Percentiles rank a stretch among this genome's conserved stretches.
phyloP scores from a whole-genome alignment of 441 rosid genomes.

The Pelargonium citronellum region DNA sequence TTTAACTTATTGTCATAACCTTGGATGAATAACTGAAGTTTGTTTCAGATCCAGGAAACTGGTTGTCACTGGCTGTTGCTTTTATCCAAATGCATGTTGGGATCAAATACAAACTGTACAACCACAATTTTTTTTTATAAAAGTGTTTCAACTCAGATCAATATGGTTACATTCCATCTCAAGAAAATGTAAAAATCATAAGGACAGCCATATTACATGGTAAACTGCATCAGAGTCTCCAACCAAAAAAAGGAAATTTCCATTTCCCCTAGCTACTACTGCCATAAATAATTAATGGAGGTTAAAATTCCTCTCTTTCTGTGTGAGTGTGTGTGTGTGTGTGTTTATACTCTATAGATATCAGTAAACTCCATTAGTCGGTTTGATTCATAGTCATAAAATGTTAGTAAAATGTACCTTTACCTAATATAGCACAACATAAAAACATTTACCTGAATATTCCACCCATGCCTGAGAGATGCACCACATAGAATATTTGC shows the following conservation, averaged over 20 bases:
- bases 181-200: background rate
- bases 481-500: constrained; percentile 66
- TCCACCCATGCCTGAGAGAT: constrained; percentile 59
- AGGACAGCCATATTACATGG: background rate
- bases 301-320: background rate
- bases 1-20: background rate
- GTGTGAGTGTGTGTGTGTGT: background rate
- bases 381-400: constrained; percentile 2
- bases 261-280: background rate
- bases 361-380: background rate
- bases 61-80: no score
- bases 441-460: constrained; percentile 46
- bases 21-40: no score
- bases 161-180: no score
- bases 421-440: background rate
- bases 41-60: background rate
- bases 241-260: background rate
- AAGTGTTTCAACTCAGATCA: no score
- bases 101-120: no score
- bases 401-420: background rate
- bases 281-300: background rate
- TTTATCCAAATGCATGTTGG: no score
- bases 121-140: no score
- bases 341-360: background rate
- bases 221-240: background rate